These are phyloP conservation scores for Termitomyces sp. DNA, from an alignment of 768 basidiomycete genomes.

Conservation along the genomic window DNA sequence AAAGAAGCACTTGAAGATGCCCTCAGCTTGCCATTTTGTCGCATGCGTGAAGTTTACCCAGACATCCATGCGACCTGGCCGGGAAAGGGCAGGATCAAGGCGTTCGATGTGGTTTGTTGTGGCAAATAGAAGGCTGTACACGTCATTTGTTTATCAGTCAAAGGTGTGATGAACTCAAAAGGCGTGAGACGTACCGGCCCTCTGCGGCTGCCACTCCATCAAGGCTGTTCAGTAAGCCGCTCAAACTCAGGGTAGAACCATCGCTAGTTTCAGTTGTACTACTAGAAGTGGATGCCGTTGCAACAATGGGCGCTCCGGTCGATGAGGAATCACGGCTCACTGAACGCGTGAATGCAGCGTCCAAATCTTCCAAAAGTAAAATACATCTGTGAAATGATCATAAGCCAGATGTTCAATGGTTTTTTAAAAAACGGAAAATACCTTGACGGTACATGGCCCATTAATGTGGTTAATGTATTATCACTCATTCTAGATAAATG, in stretches of 20 bases:
- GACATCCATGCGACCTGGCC: slow-evolving; percentile 89
- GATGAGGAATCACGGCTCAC: slow-evolving; percentile 78
- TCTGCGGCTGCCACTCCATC: slow-evolving; percentile 84
- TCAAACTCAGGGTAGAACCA: slow-evolving; percentile 80
- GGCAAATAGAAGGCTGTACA: slow-evolving; percentile 71
- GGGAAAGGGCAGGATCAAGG: slow-evolving; percentile 81
- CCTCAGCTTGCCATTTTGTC: slow-evolving; percentile 89
- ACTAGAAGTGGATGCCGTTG: slow-evolving; percentile 34
- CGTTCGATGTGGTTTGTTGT: slow-evolving; percentile 94
- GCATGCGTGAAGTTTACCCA: slow-evolving; percentile 91
- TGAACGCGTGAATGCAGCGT: slow-evolving; percentile 86
- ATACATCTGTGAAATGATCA: slow-evolving; percentile 58
- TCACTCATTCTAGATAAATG: slow-evolving; percentile 70
- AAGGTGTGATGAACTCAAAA: neutral
- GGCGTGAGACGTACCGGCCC: slow-evolving; percentile 56
- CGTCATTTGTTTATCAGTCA: slow-evolving; percentile 11
- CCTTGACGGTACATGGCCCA: slow-evolving; percentile 86
- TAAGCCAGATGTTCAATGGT: slow-evolving; percentile 6
- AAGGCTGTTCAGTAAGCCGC: slow-evolving; percentile 80
- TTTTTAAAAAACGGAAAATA: slow-evolving; percentile 22
- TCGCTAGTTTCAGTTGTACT: slow-evolving; percentile 48
- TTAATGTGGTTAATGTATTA: slow-evolving; percentile 79
- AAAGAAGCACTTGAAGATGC: slow-evolving; percentile 94
- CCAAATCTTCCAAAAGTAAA: slow-evolving; percentile 89
- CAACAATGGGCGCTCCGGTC: slow-evolving; percentile 62